phyloP scores from a whole-genome alignment of 805 yeast genomes.

The Yamadazyma ubonensis region DNA sequence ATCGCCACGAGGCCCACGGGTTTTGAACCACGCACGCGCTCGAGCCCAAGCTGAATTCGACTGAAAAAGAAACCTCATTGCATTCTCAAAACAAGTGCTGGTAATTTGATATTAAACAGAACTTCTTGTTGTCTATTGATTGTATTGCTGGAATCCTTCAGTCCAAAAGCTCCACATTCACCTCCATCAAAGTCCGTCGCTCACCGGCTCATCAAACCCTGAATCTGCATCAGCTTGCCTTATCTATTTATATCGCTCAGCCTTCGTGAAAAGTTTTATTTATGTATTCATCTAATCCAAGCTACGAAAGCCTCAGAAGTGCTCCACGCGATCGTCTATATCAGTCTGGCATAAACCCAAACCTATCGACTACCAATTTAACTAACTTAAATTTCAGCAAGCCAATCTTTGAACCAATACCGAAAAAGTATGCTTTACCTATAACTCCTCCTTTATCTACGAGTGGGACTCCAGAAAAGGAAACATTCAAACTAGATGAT shows the following conservation, averaged over 20 bases:
- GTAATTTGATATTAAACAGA: too few species aligned
- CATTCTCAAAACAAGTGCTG: not conserved
- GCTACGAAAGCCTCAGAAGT: slow-evolving; percentile 14
- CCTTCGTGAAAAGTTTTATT: not conserved
- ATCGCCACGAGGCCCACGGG: slow-evolving; percentile 1
- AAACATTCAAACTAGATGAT: slow-evolving; percentile 7
- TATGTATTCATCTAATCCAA: slow-evolving; percentile 17
- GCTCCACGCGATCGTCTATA: slow-evolving; percentile 3
- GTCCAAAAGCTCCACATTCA: too few species aligned
- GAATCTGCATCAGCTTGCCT: too few species aligned
- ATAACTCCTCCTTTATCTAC: slow-evolving; percentile 37
- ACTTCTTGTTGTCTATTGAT: too few species aligned
- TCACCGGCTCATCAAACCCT: too few species aligned
- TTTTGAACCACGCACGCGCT: not conserved
- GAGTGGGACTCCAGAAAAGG: slow-evolving; percentile 31
- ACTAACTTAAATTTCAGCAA: slow-evolving; percentile 18
- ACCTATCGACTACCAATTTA: slow-evolving; percentile 35
- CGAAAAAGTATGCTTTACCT: slow-evolving; percentile 20
- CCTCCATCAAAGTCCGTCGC: too few species aligned
- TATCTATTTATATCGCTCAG: not conserved
- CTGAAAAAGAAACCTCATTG: not conserved
- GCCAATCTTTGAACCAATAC: slow-evolving; percentile 13
- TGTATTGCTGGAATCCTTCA: too few species aligned
- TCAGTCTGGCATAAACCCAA: slow-evolving; percentile 30
- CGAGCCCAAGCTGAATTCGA: too few species aligned